Evolutionary conservation across 2,329 filamentous ascomycete genomes (phyloP), one percentile per base, ranked within the genome.

Genomic region (Neofusicoccum ribis): DNA sequence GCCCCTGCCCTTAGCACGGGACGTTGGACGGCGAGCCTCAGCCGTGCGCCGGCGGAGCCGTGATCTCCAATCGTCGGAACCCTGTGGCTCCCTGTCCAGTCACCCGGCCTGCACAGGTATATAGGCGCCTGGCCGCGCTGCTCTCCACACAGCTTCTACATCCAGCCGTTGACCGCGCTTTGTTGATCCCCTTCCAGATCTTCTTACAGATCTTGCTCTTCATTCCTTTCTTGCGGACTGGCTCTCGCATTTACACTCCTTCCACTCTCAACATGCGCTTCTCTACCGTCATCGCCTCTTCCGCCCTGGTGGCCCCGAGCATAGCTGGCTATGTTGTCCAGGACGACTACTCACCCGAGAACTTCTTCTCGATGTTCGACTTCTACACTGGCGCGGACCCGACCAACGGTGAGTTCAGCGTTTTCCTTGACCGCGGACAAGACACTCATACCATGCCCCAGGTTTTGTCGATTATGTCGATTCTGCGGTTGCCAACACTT

Each of bases 401-500:
- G 0, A 83, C 82, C 2, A 71, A 80, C 54, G 81, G 80, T 74
- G 63, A 46, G 66, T 61, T 7, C 50, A 17, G 65, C 64, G 37
- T 68, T 67, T 49, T 70, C 74, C 58, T 9, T 23, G 5, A 3
- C 8, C 0, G 6, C 8, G 27, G 65, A 46, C 75, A 72, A 58
- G 44, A 68, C 34, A 20, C 65, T 71, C 37, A 71, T 63, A 63
- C 27, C 20, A 47, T 39, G 11, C 1, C 31, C 37, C 37, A 70
- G 79, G 80, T 12, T 78, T 79, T 44, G 71, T 77, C 11, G 69
- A 80, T 64, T 82, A 80, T 68, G 75, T 81, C 58, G 74, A 76
- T 46, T 69, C 74, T 62, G 67, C 67, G n/a, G 76, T 72, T 34
- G 80, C 80, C 9, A 71, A 74, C 49, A 72, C 74, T 37, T 72